Conservation (phyloP, 345 rosid species). For the Syzygium jambos region DNA sequence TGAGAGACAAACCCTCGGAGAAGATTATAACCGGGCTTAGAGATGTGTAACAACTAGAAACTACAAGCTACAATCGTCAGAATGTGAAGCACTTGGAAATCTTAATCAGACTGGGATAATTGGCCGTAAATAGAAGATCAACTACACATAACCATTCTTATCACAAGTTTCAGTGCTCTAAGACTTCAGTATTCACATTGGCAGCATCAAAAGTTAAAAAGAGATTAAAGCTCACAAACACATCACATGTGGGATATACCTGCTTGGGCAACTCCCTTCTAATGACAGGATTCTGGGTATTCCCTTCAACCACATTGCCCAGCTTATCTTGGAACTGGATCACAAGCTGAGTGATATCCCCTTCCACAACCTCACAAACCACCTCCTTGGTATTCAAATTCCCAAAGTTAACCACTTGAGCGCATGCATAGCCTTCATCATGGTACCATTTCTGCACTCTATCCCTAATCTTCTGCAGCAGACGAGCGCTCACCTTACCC, state of each 20-base stretch:
- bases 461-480: conserved; percentile 90
- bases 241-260: conserved; percentile 21
- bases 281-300: conserved; percentile 68
- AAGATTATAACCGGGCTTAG: neutral
- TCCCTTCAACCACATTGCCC: conserved; percentile 92
- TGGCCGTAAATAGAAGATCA: neutral
- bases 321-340: conserved; percentile 92
- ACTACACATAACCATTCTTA: neutral
- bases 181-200: neutral
- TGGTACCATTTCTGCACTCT: conserved; percentile 96
- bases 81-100: neutral
- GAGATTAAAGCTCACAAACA: neutral
- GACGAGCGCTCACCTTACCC: conserved; percentile 83
- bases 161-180: neutral
- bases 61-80: neutral
- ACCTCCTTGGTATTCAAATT: conserved; percentile 91
- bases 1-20: neutral
- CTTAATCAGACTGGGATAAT: neutral
- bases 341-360: conserved; percentile 76
- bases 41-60: neutral
- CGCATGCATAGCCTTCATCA: conserved; percentile 95
- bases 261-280: conserved; percentile 78
- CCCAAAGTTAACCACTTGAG: conserved; percentile 95
- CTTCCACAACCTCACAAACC: conserved; percentile 98
- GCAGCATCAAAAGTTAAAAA: neutral